Evolutionary conservation across 164 flowering plant genomes (phyloP).

Genomic region (Cinnamomum chago): DNA sequence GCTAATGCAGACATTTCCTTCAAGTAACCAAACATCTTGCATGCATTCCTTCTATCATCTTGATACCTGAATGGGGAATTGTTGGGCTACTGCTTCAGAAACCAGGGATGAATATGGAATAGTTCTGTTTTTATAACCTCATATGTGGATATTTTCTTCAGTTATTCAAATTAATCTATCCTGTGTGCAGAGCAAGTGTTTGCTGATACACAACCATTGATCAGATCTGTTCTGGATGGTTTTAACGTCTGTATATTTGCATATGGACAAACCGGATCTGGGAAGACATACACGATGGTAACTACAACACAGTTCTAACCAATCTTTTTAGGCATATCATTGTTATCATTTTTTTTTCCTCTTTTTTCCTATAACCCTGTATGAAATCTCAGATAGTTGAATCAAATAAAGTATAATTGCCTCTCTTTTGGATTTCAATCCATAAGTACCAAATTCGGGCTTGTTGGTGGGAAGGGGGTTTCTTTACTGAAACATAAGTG

Average conservation of each 20-base stretch:
- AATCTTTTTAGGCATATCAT: background rate
- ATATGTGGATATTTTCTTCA: background rate
- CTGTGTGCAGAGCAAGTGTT: constrained; percentile 66
- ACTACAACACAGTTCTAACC: background rate
- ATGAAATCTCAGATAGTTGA: too few relatives aligned
- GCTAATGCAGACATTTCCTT: background rate
- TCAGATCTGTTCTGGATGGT: constrained; percentile 87
- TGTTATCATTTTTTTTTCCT: background rate
- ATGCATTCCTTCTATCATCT: background rate
- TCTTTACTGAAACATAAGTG: too few relatives aligned
- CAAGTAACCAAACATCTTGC: too few relatives aligned
- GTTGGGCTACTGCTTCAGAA: background rate
- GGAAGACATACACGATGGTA: constrained; percentile 98
- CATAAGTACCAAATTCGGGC: too few relatives aligned
- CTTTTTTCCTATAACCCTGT: too few relatives aligned
- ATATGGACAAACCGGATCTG: constrained; percentile 97
- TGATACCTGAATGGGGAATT: background rate
- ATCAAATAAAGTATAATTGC: too few relatives aligned
- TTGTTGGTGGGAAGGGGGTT: too few relatives aligned
- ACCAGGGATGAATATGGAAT: background rate
- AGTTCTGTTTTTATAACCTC: background rate
- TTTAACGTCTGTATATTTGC: constrained; percentile 93
- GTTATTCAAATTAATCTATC: background rate
- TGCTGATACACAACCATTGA: constrained; percentile 71
- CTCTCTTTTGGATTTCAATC: too few relatives aligned